Conservation (phyloP, 2,329 filamentous ascomycete species). For the Sphaerulina musiva region DNA sequence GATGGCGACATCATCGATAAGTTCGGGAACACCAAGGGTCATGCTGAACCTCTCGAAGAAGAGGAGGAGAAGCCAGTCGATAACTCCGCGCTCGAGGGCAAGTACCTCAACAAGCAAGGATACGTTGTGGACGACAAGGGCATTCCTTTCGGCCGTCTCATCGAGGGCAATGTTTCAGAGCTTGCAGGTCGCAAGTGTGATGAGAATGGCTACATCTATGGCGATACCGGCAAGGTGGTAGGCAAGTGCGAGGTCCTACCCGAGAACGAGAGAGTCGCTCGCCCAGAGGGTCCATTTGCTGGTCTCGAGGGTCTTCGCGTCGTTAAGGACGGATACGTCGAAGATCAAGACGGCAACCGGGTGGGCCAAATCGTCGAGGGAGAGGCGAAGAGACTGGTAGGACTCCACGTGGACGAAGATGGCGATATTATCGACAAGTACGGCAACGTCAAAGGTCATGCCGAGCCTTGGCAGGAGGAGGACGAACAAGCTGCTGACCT, state of each 20-base stretch:
- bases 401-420: conserved; percentile 71
- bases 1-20: conserved; percentile 77
- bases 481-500: conserved; percentile 46
- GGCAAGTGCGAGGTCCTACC: conserved; percentile 55
- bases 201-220: conserved; percentile 51
- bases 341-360: conserved; percentile 72
- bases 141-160: conserved; percentile 51
- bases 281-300: conserved; percentile 62
- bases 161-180: conserved; percentile 52
- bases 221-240: conserved; percentile 51
- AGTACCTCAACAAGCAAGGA: conserved; percentile 54
- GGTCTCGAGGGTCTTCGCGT: conserved; percentile 60
- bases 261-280: conserved; percentile 50
- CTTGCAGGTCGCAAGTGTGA: conserved; percentile 53
- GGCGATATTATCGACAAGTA: conserved; percentile 75
- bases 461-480: conserved; percentile 52
- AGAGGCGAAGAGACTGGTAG: conserved; percentile 64
- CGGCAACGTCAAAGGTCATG: conserved; percentile 56
- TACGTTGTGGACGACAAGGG: conserved; percentile 50
- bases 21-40: conserved; percentile 59
- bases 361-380: conserved; percentile 67
- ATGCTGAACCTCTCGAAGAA: conserved; percentile 50
- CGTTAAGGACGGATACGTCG: conserved; percentile 61
- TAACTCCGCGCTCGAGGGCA: conserved; percentile 50
- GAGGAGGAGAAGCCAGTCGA: conserved; percentile 38